These are phyloP conservation scores for Aegle marmelos DNA, from an alignment of 345 rosid genomes.

Conservation along the genomic window DNA sequence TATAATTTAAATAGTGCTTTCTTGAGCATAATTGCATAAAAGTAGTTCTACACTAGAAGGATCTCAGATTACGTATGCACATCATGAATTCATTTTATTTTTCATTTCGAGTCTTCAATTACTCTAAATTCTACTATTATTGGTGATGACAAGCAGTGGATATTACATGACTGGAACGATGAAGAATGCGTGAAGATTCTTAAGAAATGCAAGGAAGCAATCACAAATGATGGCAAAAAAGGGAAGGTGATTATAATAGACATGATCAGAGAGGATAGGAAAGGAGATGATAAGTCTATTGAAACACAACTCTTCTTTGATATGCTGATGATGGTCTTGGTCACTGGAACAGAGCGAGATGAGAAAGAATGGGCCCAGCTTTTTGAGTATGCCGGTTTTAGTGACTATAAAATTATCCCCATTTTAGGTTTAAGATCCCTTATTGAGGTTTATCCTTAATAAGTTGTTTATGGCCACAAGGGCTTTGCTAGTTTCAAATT, in stretches of 20 bases:
- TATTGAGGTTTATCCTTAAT: constrained; percentile 51
- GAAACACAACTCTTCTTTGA: constrained; percentile 40
- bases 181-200: constrained; percentile 6
- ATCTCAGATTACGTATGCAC: no score
- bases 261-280: background rate
- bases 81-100: background rate
- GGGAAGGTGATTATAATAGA: constrained; percentile 23
- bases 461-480: no score
- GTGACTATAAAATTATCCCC: constrained; percentile 33
- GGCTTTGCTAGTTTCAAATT: no score
- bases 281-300: constrained; percentile 1
- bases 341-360: constrained; percentile 32
- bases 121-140: background rate
- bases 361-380: constrained; percentile 43
- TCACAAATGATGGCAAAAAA: background rate
- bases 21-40: background rate
- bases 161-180: constrained; percentile 7
- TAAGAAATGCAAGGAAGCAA: constrained; percentile 2
- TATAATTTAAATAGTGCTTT: no score
- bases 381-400: constrained; percentile 35
- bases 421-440: constrained; percentile 41
- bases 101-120: background rate
- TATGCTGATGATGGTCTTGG: constrained; percentile 31
- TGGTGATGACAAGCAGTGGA: background rate
- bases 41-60: no score